Percentiles rank a stretch among this genome's conserved stretches.
Conservation (phyloP, 768 basidiomycete genomes). For the Porphyrellus cyaneotinctus region DNA sequence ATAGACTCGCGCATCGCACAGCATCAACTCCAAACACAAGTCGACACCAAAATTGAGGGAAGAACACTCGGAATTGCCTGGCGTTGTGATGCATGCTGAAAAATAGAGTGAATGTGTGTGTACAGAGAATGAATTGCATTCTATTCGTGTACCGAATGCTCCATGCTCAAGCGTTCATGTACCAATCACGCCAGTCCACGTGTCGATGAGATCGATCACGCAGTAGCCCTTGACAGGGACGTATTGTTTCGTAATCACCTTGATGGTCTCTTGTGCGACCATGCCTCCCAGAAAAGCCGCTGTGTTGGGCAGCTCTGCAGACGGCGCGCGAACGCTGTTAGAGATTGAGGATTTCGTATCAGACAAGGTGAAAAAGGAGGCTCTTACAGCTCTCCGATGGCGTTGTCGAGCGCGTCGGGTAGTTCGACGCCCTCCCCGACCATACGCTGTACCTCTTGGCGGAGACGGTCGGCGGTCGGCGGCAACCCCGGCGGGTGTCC, state of each 20-base stretch:
- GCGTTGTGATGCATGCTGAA: not conserved
- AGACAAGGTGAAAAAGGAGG: not conserved
- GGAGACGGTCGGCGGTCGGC: conserved; percentile 51
- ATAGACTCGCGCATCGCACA: conserved; percentile 9
- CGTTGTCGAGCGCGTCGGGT: conserved; percentile 53
- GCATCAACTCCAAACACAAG: conserved; percentile 2
- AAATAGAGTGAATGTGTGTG: not conserved
- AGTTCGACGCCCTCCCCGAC: conserved; percentile 48
- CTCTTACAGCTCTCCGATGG: conserved; percentile 75
- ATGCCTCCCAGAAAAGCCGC: conserved; percentile 92
- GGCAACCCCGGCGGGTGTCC: conserved; percentile 27
- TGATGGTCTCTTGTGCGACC: conserved; percentile 95
- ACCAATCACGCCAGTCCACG: conserved; percentile 61
- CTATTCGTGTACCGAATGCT: not conserved
- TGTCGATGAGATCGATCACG: conserved; percentile 78
- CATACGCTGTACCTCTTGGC: conserved; percentile 44
- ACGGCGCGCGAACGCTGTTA: conserved; percentile 68
- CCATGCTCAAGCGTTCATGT: conserved; percentile 4
- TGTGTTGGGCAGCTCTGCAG: conserved; percentile 86
- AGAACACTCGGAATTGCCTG: not conserved
- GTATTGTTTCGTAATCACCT: conserved; percentile 95
- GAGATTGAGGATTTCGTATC: not conserved
- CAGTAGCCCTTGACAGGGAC: conserved; percentile 84
- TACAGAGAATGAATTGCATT: not conserved
- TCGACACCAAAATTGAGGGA: not conserved